Percentiles rank a stretch among this genome's conserved stretches.
Conservation (phyloP, 2,329 filamentous ascomycete species). For the Aquanectria penicillioides region DNA sequence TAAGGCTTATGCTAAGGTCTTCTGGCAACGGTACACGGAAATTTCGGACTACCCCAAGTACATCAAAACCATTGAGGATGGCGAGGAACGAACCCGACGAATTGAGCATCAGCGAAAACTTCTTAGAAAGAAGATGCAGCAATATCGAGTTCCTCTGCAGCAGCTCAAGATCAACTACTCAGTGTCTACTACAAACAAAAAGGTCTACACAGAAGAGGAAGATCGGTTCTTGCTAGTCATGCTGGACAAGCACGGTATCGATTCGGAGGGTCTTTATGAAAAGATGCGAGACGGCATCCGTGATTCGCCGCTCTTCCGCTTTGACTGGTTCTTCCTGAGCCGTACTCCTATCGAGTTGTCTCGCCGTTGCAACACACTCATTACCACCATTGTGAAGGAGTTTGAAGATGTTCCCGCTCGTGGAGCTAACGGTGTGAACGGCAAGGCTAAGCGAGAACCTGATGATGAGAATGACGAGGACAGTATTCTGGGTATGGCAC, state of each 20-base stretch:
- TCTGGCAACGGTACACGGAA: slow-evolving; percentile 95
- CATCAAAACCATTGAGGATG: slow-evolving; percentile 88
- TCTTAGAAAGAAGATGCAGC: slow-evolving; percentile 92
- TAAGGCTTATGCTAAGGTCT: slow-evolving; percentile 90
- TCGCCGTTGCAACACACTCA: slow-evolving; percentile 89
- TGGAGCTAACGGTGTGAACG: slow-evolving; percentile 69
- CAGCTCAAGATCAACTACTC: slow-evolving; percentile 99
- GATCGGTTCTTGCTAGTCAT: slow-evolving; percentile 95
- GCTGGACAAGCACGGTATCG: slow-evolving; percentile 90
- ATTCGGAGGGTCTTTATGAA: slow-evolving; percentile 90
- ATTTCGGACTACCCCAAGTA: slow-evolving; percentile 91
- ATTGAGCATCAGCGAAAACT: slow-evolving; percentile 93
- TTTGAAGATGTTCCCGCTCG: slow-evolving; percentile 77
- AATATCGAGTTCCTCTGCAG: slow-evolving; percentile 96
- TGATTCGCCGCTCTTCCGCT: slow-evolving; percentile 92
- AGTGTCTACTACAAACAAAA: slow-evolving; percentile 99
- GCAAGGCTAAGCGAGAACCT: slow-evolving; percentile 76
- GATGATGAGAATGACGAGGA: slow-evolving; percentile 89
- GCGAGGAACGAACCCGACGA: slow-evolving; percentile 88
- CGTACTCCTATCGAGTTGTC: slow-evolving; percentile 93
- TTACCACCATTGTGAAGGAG: slow-evolving; percentile 94
- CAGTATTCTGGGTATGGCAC: slow-evolving; percentile 79
- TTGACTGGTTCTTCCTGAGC: slow-evolving; percentile 99
- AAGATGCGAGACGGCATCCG: slow-evolving; percentile 97
- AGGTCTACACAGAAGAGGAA: slow-evolving; percentile 98